A percentile compares a stretch with the other conserved stretches of the same genome.
These are phyloP conservation scores for Beta macrorhiza DNA, from an alignment of 179 eudicot genomes.

Conservation along the genomic window DNA sequence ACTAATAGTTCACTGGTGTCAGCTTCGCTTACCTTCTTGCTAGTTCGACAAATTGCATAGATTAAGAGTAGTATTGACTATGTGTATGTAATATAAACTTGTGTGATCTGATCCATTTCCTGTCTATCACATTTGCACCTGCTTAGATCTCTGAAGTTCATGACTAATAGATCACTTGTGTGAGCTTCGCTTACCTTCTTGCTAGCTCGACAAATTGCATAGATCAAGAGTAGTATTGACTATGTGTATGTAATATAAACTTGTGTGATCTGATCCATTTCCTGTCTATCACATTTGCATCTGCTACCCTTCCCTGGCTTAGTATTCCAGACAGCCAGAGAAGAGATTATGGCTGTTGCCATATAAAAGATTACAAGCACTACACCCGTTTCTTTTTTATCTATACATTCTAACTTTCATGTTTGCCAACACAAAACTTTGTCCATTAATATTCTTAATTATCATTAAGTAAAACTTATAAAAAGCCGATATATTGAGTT, in stretches of 20 bases:
- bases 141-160: not conserved
- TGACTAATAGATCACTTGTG: not conserved
- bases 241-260: not conserved
- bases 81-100: not conserved
- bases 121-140: not conserved
- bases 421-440: too few relatives aligned
- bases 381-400: too few relatives aligned
- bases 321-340: not conserved
- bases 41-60: not conserved
- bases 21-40: not conserved
- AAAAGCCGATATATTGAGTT: too few relatives aligned
- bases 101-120: not conserved
- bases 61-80: constrained; percentile 1
- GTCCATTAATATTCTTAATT: too few relatives aligned
- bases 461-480: too few relatives aligned
- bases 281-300: not conserved
- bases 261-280: not conserved
- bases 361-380: not conserved
- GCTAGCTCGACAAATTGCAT: not conserved
- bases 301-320: not conserved
- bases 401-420: too few relatives aligned
- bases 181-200: not conserved
- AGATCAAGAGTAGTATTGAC: constrained; percentile 6
- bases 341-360: not conserved
- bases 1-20: not conserved